These are phyloP conservation scores for Lactuca saligna DNA, from an alignment of 129 eudicot genomes.

Conservation along the genomic window DNA sequence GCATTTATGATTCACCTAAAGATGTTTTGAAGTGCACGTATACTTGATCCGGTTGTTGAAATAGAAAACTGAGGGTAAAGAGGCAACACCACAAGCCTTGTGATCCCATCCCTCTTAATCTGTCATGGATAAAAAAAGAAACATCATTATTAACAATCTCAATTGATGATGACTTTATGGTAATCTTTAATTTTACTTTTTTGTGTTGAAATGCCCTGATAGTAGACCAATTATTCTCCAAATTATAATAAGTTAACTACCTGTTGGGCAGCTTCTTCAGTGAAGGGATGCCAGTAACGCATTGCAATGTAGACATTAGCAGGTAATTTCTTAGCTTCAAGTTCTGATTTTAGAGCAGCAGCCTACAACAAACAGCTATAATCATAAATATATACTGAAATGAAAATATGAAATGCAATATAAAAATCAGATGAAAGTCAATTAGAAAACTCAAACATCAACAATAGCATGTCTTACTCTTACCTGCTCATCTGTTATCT, in stretches of 20 bases:
- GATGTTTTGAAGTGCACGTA: conserved; percentile 62
- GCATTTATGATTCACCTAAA: conserved; percentile 62
- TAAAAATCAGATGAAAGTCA: background rate
- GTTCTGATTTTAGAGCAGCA: conserved; percentile 50
- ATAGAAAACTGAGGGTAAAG: conserved; percentile 89
- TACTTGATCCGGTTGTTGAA: conserved; percentile 89
- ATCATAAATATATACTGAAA: background rate
- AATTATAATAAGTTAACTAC: conserved; percentile 28
- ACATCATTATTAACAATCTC: background rate
- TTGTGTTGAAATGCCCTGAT: too few species aligned
- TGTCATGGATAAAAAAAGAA: conserved; percentile 6
- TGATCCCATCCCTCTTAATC: conserved; percentile 75
- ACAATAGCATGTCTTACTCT: conserved; percentile 25
- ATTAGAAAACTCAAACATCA: background rate
- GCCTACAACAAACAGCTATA: conserved; percentile 46
- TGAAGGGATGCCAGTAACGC: conserved; percentile 93
- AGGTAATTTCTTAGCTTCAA: conserved; percentile 60
- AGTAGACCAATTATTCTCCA: too few species aligned
- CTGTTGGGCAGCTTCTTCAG: conserved; percentile 85
- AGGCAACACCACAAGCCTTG: conserved; percentile 81
- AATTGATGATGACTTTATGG: too few species aligned
- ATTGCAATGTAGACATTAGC: conserved; percentile 80
- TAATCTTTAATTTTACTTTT: too few species aligned
- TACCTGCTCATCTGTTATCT: conserved; percentile 88
- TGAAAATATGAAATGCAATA: background rate